Evolutionary conservation across 495 filamentous ascomycete species (phyloP), one percentile per base, ranked within the genome.

Genomic region (Penicillium desertorum): DNA sequence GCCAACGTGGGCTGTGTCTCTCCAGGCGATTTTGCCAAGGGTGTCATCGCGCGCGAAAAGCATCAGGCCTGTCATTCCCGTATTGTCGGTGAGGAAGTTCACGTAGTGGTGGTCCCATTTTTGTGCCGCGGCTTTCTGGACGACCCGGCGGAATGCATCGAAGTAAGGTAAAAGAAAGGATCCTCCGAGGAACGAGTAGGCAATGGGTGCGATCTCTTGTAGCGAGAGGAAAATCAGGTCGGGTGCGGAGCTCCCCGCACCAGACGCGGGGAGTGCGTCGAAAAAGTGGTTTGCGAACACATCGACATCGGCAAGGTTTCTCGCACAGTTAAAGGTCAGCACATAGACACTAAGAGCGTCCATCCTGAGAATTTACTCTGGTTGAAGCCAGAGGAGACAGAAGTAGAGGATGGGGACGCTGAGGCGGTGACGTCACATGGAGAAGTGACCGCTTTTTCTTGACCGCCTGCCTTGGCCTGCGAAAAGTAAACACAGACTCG

Each of bases 241-340:
- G 0, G 90, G 90, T n/a, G 73, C 64, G 52, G 52, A 53, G 54
- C 44, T 54, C 20, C 73, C 71, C 64, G 79, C 76, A 51, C 43
- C 41, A 11, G 62, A 51, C n/a, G 75, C 65, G 52, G 81, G 74
- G 44, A 96, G 81, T 30, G 82, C 86, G 60, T 85, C 76, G 75
- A 91, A 86, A 58, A 98, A 76, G 64, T 91, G 84, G 4, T 81
- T 61, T 16, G 89, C 83, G 64, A 94, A 91, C 52, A 78, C 72
- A 19, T 82, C 74, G 25, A 81, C 72, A 58, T 88, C 76, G 64
- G 92, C 84, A 20, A 82, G 71, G 47, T 79, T 79, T 46, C 86
- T 82, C 16, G 83, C 94, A 64, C 92, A 96, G 69, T 98, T 98
- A 73, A 92, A 95, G 30, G 94, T 96, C 34, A 96, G 72, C 41